phyloP scores from a whole-genome alignment of 768 basidiomycete species.

The Hypsizygus marmoreus region DNA sequence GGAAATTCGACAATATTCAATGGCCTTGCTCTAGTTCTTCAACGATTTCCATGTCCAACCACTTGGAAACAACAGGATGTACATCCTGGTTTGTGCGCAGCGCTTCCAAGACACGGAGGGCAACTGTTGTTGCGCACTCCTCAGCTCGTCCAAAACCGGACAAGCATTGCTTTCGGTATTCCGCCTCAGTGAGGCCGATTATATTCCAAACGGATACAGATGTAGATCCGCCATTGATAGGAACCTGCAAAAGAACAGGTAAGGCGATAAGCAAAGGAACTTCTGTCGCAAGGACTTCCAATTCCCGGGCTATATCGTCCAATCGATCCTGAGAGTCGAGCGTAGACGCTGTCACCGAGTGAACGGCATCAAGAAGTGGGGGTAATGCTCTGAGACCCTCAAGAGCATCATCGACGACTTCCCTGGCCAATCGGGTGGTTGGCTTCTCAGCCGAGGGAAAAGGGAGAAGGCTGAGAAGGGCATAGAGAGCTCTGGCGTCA shows the following conservation, averaged over 20 bases:
- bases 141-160: constrained; percentile 79
- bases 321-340: constrained; percentile 18
- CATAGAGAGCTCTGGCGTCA: constrained; percentile 65
- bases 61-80: constrained; percentile 42
- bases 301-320: constrained; percentile 39
- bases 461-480: constrained; percentile 61
- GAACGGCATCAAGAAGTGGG: constrained; percentile 55
- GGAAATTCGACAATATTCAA: neutral
- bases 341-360: constrained; percentile 22
- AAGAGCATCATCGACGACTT: constrained; percentile 82
- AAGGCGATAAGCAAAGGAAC: constrained; percentile 77
- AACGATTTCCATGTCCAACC: constrained; percentile 51
- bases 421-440: constrained; percentile 59
- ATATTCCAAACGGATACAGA: constrained; percentile 51
- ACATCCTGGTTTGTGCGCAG: constrained; percentile 35
- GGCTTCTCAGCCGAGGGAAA: constrained; percentile 55
- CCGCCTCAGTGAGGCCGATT: constrained; percentile 58
- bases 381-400: constrained; percentile 60
- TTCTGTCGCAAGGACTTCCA: constrained; percentile 58
- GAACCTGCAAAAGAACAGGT: constrained; percentile 61
- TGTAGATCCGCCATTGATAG: constrained; percentile 37
- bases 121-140: constrained; percentile 64
- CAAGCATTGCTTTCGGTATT: constrained; percentile 70
- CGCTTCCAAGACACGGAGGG: constrained; percentile 54
- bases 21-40: constrained; percentile 18